A percentile compares a stretch with the other conserved stretches of the same genome.
These are phyloP conservation scores for Musa balbisiana DNA, from an alignment of 202 grass and related monocot genomes.

Conservation along the genomic window DNA sequence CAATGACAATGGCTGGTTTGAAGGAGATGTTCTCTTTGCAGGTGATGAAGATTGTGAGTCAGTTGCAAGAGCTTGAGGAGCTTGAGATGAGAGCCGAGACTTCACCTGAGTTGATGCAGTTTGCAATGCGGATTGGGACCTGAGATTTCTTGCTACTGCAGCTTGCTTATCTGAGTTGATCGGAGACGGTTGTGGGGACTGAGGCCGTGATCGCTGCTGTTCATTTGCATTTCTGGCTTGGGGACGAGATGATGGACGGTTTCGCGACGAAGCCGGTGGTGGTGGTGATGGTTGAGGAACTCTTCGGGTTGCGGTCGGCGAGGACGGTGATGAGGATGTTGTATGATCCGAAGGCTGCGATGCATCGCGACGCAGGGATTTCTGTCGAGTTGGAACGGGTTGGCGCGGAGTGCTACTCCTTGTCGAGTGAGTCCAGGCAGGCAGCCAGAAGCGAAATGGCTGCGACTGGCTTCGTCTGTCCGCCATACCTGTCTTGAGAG, in stretches of 20 bases:
- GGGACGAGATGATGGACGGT: neutral
- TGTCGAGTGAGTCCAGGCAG: constrained; percentile 23
- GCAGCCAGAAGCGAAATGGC: constrained; percentile 57
- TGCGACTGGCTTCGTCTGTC: constrained; percentile 19
- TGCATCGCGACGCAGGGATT: neutral
- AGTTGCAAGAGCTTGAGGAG: neutral
- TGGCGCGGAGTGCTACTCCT: constrained; percentile 1
- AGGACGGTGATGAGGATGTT: neutral
- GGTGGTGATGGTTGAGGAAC: neutral
- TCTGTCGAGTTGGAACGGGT: neutral
- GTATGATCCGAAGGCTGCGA: neutral
- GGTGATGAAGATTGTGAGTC: neutral
- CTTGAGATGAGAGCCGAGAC: neutral
- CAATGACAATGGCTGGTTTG: neutral
- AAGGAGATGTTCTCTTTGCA: neutral
- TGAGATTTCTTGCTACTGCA: too few relatives aligned
- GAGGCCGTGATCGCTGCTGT: neutral
- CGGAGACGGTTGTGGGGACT: too few relatives aligned
- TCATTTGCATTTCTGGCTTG: neutral
- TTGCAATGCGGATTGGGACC: neutral
- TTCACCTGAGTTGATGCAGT: neutral
- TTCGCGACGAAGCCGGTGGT: neutral
- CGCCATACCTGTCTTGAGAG: constrained; percentile 25
- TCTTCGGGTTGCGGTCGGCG: neutral
- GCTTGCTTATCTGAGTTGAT: too few relatives aligned